These are phyloP conservation scores for Capsicum pubescens DNA, from an alignment of 257 asterid genomes.

Conservation along the genomic window DNA sequence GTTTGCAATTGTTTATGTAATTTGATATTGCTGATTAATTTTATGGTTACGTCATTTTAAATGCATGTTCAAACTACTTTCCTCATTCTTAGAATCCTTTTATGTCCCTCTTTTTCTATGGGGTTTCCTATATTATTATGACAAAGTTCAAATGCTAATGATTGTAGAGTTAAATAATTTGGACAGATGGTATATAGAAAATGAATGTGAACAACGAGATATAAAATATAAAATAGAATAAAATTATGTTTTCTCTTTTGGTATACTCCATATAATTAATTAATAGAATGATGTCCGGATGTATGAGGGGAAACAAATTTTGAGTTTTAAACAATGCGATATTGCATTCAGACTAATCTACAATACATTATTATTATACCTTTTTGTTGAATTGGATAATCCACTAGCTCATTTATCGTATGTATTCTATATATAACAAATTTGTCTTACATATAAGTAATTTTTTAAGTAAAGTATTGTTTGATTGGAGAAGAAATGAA, in stretches of 20 bases:
- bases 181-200: not conserved
- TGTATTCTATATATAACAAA: no score
- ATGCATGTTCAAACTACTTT: slow-evolving; percentile 40
- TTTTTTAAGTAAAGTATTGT: no score
- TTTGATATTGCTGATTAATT: not conserved
- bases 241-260: not conserved
- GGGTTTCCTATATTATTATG: not conserved
- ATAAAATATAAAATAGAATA: not conserved
- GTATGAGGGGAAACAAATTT: not conserved
- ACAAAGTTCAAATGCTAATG: slow-evolving; percentile 18
- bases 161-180: not conserved
- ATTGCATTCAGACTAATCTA: slow-evolving; percentile 17
- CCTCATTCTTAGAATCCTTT: not conserved
- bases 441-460: no score
- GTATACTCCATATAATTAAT: not conserved
- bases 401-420: no score
- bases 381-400: not conserved
- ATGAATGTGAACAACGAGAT: not conserved
- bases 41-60: not conserved
- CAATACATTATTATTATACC: not conserved
- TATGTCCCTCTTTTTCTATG: not conserved
- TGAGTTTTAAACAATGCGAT: not conserved
- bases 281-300: not conserved
- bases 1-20: not conserved
- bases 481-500: no score